phyloP scores from a whole-genome alignment of 306 rosid genomes.

The Styphnolobium japonicum region DNA sequence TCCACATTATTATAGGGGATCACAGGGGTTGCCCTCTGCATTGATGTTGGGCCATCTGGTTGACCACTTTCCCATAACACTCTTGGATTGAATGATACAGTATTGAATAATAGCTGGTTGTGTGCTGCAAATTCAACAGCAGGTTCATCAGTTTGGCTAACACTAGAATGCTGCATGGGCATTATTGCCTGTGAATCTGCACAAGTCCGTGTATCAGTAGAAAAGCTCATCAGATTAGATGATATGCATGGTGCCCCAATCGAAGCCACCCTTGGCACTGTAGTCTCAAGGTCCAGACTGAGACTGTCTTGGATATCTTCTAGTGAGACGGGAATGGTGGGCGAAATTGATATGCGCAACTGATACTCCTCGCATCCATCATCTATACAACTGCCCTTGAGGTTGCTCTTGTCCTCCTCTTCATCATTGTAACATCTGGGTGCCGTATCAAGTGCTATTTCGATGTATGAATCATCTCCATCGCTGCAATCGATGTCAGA shows the following conservation, averaged over 20 bases:
- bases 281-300: neutral
- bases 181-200: neutral
- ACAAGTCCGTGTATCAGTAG: neutral
- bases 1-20: neutral
- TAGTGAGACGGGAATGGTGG: conserved; percentile 32
- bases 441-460: conserved; percentile 33
- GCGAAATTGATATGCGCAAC: conserved; percentile 56
- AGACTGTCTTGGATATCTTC: neutral
- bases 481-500: conserved; percentile 18
- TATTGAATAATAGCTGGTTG: neutral
- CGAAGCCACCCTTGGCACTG: neutral
- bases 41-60: neutral
- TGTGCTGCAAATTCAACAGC: neutral
- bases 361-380: neutral
- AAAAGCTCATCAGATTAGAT: neutral
- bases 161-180: neutral
- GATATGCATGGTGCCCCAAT: neutral
- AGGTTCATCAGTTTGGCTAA: neutral
- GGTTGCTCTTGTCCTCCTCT: neutral
- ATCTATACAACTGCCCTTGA: neutral
- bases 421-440: neutral
- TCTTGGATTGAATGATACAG: neutral
- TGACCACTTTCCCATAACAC: neutral
- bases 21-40: neutral
- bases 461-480: conserved; percentile 45